Conservation (phyloP, 2,329 filamentous ascomycete species). For the Monilinia polystroma region DNA sequence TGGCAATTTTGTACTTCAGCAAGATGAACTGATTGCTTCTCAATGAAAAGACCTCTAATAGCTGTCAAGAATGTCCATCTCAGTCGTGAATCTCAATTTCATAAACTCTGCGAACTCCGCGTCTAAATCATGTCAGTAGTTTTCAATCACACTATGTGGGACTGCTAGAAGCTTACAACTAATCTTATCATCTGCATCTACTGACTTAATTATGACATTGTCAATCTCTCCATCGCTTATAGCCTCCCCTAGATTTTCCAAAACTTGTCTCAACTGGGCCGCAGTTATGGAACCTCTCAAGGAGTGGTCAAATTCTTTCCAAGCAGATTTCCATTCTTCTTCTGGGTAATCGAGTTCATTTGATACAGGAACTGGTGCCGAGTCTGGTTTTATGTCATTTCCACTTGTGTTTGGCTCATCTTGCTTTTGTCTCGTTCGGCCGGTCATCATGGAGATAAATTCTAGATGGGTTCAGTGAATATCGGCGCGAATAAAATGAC, state of each 20-base stretch:
- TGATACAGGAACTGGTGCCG: neutral
- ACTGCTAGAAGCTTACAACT: constrained; percentile 38
- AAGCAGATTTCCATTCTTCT: constrained; percentile 40
- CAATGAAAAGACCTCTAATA: neutral
- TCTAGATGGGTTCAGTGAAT: constrained; percentile 35
- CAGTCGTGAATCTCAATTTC: constrained; percentile 33
- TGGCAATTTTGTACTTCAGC: neutral
- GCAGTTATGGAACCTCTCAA: constrained; percentile 41
- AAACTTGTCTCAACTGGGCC: constrained; percentile 41
- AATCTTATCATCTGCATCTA: constrained; percentile 42
- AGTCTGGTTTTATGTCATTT: neutral
- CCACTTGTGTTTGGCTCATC: neutral
- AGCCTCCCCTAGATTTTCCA: constrained; percentile 40
- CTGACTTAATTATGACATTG: constrained; percentile 39
- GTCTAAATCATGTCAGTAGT: constrained; percentile 31
- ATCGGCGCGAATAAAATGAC: neutral
- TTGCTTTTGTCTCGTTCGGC: constrained; percentile 36
- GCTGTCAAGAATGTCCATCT: constrained; percentile 31
- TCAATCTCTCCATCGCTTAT: constrained; percentile 42
- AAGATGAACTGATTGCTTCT: neutral
- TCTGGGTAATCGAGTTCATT: constrained; percentile 29
- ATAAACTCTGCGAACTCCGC: constrained; percentile 42
- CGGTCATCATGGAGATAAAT: constrained; percentile 47
- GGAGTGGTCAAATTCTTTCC: constrained; percentile 42
- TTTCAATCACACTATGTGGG: neutral